These are phyloP conservation scores for Canna indica DNA, from an alignment of 176 grass and related monocot genomes.

Conservation along the genomic window DNA sequence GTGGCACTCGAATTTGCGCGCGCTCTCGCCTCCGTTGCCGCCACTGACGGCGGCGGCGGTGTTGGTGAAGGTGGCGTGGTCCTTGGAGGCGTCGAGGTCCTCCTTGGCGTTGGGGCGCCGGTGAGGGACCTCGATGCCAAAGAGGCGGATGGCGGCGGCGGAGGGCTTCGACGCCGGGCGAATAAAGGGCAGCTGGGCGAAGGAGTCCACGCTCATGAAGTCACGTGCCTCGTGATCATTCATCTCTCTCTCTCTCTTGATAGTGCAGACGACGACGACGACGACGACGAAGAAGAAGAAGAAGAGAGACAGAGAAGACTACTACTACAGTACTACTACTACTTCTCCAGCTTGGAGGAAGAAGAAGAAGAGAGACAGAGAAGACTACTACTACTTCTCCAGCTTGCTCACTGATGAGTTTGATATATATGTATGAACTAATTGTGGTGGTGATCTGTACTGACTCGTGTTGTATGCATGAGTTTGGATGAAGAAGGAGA, in stretches of 20 bases:
- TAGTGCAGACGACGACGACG: too few relatives aligned
- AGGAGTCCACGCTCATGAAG: slow-evolving; percentile 63
- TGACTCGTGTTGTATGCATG: too few relatives aligned
- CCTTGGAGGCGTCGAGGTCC: slow-evolving; percentile 6
- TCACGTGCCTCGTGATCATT: slow-evolving; percentile 41
- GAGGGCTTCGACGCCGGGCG: slow-evolving; percentile 22
- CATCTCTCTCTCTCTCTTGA: slow-evolving; percentile 25
- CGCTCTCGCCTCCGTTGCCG: slow-evolving; percentile 27
- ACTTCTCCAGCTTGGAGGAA: too few relatives aligned
- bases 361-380: too few relatives aligned
- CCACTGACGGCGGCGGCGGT: slow-evolving; percentile 8
- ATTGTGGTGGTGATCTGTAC: too few relatives aligned
- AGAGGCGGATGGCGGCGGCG: slow-evolving; percentile 46
- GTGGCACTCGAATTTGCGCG: slow-evolving; percentile 96
- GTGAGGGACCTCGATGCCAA: slow-evolving; percentile 77
- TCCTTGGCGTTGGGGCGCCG: slow-evolving; percentile 22
- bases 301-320: too few relatives aligned
- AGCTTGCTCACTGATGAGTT: too few relatives aligned
- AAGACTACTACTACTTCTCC: too few relatives aligned
- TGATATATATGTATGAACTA: too few relatives aligned
- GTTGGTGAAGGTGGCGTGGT: neutral
- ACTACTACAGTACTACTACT: too few relatives aligned
- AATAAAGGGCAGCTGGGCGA: slow-evolving; percentile 70
- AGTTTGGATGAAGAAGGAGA: too few relatives aligned
- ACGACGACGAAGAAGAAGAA: too few relatives aligned